Percentiles rank a stretch among this genome's conserved stretches.
Conservation (phyloP, 306 rosid genomes). For the Vicia faba region DNA sequence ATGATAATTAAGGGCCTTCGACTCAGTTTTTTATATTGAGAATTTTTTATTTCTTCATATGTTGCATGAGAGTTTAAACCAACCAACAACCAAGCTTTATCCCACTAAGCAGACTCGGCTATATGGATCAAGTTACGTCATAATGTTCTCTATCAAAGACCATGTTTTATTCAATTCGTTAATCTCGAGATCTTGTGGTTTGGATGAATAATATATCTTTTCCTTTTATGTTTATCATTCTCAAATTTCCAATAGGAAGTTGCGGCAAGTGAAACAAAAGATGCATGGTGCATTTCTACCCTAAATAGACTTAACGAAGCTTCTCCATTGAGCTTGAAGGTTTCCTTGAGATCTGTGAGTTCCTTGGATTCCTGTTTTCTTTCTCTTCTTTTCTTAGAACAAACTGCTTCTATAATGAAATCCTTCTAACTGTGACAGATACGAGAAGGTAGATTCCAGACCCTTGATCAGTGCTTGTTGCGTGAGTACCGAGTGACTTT, state of each 20-base stretch:
- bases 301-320: constrained; percentile 72
- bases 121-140: no score
- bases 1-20: constrained; percentile 17
- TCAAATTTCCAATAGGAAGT: constrained; percentile 51
- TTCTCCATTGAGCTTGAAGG: constrained; percentile 91
- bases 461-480: constrained; percentile 79
- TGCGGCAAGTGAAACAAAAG: constrained; percentile 67
- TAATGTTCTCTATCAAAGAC: no score
- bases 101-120: no score
- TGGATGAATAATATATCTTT: not conserved
- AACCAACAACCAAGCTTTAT: no score
- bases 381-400: constrained; percentile 4
- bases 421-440: constrained; percentile 52
- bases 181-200: no score
- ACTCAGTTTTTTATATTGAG: not conserved
- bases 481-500: constrained; percentile 86
- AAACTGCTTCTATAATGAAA: constrained; percentile 12
- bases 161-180: no score
- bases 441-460: constrained; percentile 81
- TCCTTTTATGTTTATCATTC: constrained; percentile 13
- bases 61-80: not conserved
- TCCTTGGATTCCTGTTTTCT: constrained; percentile 7
- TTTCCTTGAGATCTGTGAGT: constrained; percentile 88
- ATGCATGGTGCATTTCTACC: constrained; percentile 74
- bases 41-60: constrained; percentile 22